Base-by-base conservation (phyloP, 2,329 filamentous ascomycete genomes). In the Seiridium unicorne region DNA sequence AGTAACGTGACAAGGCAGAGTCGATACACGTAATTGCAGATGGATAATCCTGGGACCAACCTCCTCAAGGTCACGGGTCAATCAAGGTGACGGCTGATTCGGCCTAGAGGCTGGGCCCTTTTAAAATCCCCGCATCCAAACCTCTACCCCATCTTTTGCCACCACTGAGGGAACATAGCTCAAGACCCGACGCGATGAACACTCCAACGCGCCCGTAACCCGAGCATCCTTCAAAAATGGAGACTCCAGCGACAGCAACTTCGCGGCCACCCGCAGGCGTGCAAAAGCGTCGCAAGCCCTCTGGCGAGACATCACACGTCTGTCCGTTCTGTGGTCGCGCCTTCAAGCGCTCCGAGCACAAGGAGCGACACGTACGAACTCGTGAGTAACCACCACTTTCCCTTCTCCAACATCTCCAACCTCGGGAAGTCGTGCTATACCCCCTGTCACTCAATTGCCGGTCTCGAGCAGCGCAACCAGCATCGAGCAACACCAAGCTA, bases 301-400 rank as follows among this genome's bases (percentile, higher is more conserved):
- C 49, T 32, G 49, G 49, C 11, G 49, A 36, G 38, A n/a, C 10
- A 35, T 36, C 49, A 9, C 49, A 53, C 49, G 35, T 36, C n/a
- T 53, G 49, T 38, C 49, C 49, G 13, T 76, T 79, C 64, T 80
- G 78, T 61, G 74, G 72, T 54, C 69, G 78, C 51, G 72, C 68
- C 51, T 80, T 80, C 70, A 79, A 79, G 66, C 73, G 78, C 31
- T 77, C 77, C 46, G 78, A 80, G 66, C 78, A 80, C 66, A 64
- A 79, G 59, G 77, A 79, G 62, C 75, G 78, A 60, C 78, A 80
- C 68, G 72, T 80, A 51, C 73, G 78, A 62, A 80, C 77, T 54
- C 78, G 78, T 80, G 66, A 72, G 78, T 58, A 55, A n/a, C 32
- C 32, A 10, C 49, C 34, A 53, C 18, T 35, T 11, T 9, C 47